These are phyloP conservation scores for Phytopythium helicoides DNA, from an alignment of 352 stramenopile species.

Conservation along the genomic window DNA sequence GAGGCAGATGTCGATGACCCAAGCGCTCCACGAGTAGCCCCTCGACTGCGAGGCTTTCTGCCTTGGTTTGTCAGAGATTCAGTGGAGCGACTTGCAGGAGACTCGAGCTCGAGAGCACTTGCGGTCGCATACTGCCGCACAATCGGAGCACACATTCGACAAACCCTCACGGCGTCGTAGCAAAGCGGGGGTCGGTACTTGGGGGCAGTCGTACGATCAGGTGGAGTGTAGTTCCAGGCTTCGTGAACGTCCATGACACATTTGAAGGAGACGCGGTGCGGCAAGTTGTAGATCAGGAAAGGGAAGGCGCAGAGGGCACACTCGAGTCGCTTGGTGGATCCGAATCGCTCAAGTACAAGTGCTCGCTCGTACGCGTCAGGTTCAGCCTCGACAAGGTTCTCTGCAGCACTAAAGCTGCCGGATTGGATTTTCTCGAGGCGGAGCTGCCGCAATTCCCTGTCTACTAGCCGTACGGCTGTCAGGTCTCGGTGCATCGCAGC, in stretches of 20 bases:
- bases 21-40: constrained; percentile 12
- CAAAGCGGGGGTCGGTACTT: constrained; percentile 64
- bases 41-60: constrained; percentile 1
- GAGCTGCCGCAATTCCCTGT: constrained; percentile 51
- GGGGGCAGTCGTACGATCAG: constrained; percentile 33
- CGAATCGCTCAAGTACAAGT: constrained; percentile 55
- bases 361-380: constrained; percentile 47
- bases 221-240: constrained; percentile 50
- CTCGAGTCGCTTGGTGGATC: constrained; percentile 54
- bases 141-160: constrained; percentile 72
- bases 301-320: constrained; percentile 61
- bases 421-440: constrained; percentile 34
- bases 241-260: constrained; percentile 76
- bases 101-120: constrained; percentile 3
- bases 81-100: constrained; percentile 15
- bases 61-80: constrained; percentile 6
- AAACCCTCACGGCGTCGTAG: constrained; percentile 72
- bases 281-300: constrained; percentile 57
- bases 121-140: constrained; percentile 49
- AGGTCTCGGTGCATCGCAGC: constrained; percentile 49
- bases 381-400: constrained; percentile 3
- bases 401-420: constrained; percentile 12
- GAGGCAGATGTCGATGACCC: constrained; percentile 6
- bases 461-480: constrained; percentile 32
- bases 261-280: constrained; percentile 71